Conservation (phyloP, 2,329 filamentous ascomycete species). For the Fusarium sacchari region DNA sequence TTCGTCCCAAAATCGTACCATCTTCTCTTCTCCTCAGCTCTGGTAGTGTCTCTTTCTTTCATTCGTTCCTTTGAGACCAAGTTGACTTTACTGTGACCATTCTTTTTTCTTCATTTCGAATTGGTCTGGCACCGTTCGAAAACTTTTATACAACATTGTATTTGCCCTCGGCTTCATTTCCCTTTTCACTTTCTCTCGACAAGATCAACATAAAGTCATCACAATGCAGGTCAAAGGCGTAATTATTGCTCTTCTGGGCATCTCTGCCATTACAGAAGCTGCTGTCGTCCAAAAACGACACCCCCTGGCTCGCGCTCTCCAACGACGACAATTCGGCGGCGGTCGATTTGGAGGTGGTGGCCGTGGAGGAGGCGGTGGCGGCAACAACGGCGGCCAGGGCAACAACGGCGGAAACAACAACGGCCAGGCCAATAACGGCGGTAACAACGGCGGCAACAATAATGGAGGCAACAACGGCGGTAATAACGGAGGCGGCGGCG, state of each 20-base stretch:
- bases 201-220: slow-evolving; percentile 35
- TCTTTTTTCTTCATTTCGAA: slow-evolving; percentile 55
- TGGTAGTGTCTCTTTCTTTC: slow-evolving; percentile 60
- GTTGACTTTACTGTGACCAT: slow-evolving; percentile 52
- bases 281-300: slow-evolving; percentile 53
- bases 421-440: slow-evolving; percentile 32
- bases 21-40: slow-evolving; percentile 54
- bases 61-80: slow-evolving; percentile 57
- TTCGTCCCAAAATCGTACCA: slow-evolving; percentile 45
- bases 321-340: slow-evolving; percentile 53
- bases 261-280: slow-evolving; percentile 58
- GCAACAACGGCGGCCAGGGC: slow-evolving; percentile 40
- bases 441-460: slow-evolving; percentile 26
- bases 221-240: slow-evolving; percentile 65
- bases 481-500: slow-evolving; percentile 34
- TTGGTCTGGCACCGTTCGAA: slow-evolving; percentile 62
- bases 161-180: slow-evolving; percentile 20
- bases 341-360: slow-evolving; percentile 31
- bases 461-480: slow-evolving; percentile 42
- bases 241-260: slow-evolving; percentile 60
- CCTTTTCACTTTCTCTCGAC: slow-evolving; percentile 32
- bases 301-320: slow-evolving; percentile 51
- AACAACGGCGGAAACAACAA: slow-evolving; percentile 41
- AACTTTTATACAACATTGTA: slow-evolving; percentile 25
- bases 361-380: slow-evolving; percentile 37